Evolutionary conservation across 208 protist genomes (phyloP).

Genomic region (Trypanosoma rangeli): DNA sequence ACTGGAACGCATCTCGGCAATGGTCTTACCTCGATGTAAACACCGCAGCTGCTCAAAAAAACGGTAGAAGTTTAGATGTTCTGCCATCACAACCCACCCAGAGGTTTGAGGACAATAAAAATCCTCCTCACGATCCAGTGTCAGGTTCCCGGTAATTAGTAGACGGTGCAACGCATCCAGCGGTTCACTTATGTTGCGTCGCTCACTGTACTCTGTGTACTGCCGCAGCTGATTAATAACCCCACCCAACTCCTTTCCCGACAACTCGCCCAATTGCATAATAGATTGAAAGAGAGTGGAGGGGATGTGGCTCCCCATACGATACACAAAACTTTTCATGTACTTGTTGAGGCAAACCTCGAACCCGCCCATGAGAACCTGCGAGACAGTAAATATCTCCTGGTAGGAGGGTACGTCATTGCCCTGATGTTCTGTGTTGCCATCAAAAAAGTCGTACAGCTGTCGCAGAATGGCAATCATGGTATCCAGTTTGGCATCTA

Average conservation of each 20-base stretch:
- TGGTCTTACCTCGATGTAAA: conserved; percentile 98
- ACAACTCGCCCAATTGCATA: conserved; percentile 28
- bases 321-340: conserved; percentile 47
- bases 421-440: conserved; percentile 90
- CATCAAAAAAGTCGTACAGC: conserved; percentile 94
- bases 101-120: conserved; percentile 89
- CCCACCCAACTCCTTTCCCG: conserved; percentile 30
- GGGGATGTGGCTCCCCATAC: conserved; percentile 55
- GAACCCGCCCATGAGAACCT: conserved; percentile 90
- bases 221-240: conserved; percentile 59
- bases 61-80: conserved; percentile 99
- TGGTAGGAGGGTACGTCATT: conserved; percentile 96
- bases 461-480: conserved; percentile 95
- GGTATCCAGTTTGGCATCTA: conserved; percentile 95
- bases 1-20: conserved; percentile 98
- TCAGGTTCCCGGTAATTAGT: conserved; percentile 82
- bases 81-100: conserved; percentile 97
- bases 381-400: conserved; percentile 96
- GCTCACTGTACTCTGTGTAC: conserved; percentile 49
- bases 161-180: conserved; percentile 63
- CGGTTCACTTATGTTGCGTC: conserved; percentile 42
- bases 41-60: conserved; percentile 99
- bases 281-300: conserved; percentile 54
- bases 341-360: conserved; percentile 86
- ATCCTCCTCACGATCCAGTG: conserved; percentile 77